Evolutionary conservation across 2,329 filamentous ascomycete species (phyloP), one percentile per base, ranked within the genome.

Genomic region (Aspergillus cejpii): DNA sequence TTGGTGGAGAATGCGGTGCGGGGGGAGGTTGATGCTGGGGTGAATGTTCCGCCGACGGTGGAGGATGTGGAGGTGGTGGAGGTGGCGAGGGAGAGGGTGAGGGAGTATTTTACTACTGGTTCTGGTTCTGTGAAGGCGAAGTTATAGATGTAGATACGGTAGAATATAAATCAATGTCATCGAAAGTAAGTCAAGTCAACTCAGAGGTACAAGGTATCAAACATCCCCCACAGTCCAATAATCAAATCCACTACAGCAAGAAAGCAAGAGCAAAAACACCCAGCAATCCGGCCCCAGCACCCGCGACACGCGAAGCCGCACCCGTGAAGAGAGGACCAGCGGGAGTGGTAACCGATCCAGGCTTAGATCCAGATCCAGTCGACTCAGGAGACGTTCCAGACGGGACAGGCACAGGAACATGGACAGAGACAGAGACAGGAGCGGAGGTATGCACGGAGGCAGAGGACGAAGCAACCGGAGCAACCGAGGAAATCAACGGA

Each of bases 1-100:
- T 69, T 96, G 53, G 70, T 94, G 12, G 90, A 96, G 70, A 87
- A 94, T 60, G 88, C 80, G 0, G 80, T 83, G 4, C 77, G 83
- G 48, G 86, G 79, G 1, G 79, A 90, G 20, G 84, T 84, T 55
- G 82, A 84, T 12, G 84, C 80, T 62, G 72, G 78, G 38, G 84
- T 95, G 1, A 74, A 75, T 49, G 79, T 91, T 37, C 90, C 90
- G 6, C 85, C 84, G 20, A 95, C 89, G 3, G 84, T 96, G 37
- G 90, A 95, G 68, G 90, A 96, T 68, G 70, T 71, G 1, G 74
- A 77, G 21, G 87, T 85, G 6, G 80, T 96, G 6, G 80, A 84
- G 15, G 80, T 87, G 44, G 89, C 88, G 37, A 80, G 82, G 65
- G 71, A 58, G 29, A 84, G 81, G 64, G 77, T 94, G 2, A 76